Base-by-base conservation (phyloP, 768 basidiomycete genomes). In the Suillus spraguei region DNA sequence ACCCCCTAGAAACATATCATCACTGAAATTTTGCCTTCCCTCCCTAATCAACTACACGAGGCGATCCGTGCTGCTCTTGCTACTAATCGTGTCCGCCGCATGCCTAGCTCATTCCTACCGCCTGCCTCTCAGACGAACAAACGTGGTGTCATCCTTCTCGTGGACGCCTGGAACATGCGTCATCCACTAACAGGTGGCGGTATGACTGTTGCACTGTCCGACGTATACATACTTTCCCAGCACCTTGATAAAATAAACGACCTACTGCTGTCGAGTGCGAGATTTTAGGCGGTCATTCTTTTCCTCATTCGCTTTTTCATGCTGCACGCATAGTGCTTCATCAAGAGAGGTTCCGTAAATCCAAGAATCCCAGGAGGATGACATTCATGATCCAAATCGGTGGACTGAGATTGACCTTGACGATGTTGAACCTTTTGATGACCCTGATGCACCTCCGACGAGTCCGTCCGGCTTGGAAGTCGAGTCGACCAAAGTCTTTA, bases 161-260 rank as follows among this genome's bases (percentile, higher is more conserved):
- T 97, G 2, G 97, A 99, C 72, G 88, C 97, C 2, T 97, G 94
- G 91, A 99, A 99, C 73, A 99, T 99, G 96, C 92, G 97, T 0
- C 97, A 99, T 75, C 97, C 97, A 2, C 83, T 99, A 24, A 99
- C 97, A 0, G 97, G 97, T 6, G 95, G 95, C 13, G 97, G 97
- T 7, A 99, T 99, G 97, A 96, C 95, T 0, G 97, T 98, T 44
- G 95, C 95, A 2, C 80, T 99, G 56, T 83, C 87, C 70, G 97
- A 99, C 67, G 90, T 91, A 5, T 89, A 94, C 16, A 67, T 92
- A 38, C 82, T 99, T 16, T 76, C 87, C 39, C 77, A 85, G 17
- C 78, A 92, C 64, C 79, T 97, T 0, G 78, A 77, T 1, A 67
- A 80, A 32, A 74, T 89, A 42, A 67, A 71, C 28, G 70, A 77